Conservation (phyloP, 1,139 yeast genomes). For the Hemisphaericaspora lyxosophila region DNA sequence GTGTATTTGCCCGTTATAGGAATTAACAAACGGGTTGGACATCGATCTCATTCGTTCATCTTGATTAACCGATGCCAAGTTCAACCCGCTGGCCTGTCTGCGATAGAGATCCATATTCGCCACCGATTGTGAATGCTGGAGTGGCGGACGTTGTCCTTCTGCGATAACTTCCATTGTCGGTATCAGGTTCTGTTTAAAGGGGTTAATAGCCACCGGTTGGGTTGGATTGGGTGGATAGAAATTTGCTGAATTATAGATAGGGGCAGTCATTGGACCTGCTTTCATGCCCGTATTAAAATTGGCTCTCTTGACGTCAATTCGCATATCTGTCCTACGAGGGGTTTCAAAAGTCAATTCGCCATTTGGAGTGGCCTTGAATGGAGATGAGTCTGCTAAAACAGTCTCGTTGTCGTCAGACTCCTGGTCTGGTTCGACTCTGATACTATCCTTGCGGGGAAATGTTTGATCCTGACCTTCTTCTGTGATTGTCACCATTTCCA, state of each 20-base stretch:
- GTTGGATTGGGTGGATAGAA: conserved; percentile 7
- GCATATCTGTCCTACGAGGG: conserved; percentile 12
- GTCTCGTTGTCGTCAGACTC: conserved; percentile 42
- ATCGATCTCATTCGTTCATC: not conserved
- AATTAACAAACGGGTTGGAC: not conserved
- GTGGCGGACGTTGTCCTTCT: conserved; percentile 6
- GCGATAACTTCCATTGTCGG: not conserved
- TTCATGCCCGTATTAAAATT: conserved; percentile 6
- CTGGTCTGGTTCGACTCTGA: not conserved
- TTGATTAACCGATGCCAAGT: not conserved
- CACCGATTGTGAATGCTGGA: conserved; percentile 11
- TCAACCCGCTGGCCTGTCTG: not conserved
- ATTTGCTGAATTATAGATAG: conserved; percentile 28
- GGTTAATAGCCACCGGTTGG: conserved; percentile 9
- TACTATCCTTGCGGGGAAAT: conserved; percentile 15
- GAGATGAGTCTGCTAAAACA: conserved; percentile 43
- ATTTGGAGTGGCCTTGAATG: conserved; percentile 21
- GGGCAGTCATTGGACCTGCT: conserved; percentile 40
- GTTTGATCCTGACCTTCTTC: conserved; percentile 18
- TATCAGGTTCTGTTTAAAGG: conserved; percentile 3
- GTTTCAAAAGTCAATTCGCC: conserved; percentile 11
- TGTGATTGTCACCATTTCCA: not conserved
- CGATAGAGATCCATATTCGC: not conserved
- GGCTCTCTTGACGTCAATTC: conserved; percentile 14
- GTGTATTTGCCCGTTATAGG: not conserved